Percentiles rank a stretch among this genome's conserved stretches.
These are phyloP conservation scores for Byssothecium circinans DNA, from an alignment of 2,329 filamentous ascomycete genomes.

Conservation along the genomic window DNA sequence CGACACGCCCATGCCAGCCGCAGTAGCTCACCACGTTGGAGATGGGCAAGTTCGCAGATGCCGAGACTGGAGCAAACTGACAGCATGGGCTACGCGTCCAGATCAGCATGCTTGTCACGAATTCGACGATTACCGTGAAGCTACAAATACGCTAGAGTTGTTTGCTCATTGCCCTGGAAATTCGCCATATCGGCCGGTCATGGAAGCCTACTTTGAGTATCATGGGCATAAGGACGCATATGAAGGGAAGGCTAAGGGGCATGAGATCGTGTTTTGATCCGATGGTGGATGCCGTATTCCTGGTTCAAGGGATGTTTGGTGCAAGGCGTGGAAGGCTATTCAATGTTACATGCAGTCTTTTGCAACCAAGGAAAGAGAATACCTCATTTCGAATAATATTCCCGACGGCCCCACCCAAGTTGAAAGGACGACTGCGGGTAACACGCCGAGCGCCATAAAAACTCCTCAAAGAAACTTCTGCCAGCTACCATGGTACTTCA, in stretches of 20 bases:
- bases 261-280: slow-evolving; percentile 19
- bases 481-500: too few relatives aligned
- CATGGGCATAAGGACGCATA: slow-evolving; percentile 40
- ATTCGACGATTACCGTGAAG: slow-evolving; percentile 41
- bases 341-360: too few relatives aligned
- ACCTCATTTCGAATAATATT: too few relatives aligned
- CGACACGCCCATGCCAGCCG: slow-evolving; percentile 40
- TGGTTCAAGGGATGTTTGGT: neutral
- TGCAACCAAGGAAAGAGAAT: too few relatives aligned
- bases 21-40: slow-evolving; percentile 24
- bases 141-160: slow-evolving; percentile 38
- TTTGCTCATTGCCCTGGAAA: slow-evolving; percentile 37
- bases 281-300: neutral
- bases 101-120: slow-evolving; percentile 37
- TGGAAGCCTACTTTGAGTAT: slow-evolving; percentile 36
- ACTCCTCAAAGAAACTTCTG: too few relatives aligned
- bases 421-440: too few relatives aligned
- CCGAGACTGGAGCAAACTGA: slow-evolving; percentile 37
- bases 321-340: too few relatives aligned
- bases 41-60: slow-evolving; percentile 35
- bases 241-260: slow-evolving; percentile 20
- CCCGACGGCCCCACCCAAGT: too few relatives aligned
- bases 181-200: slow-evolving; percentile 32
- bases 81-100: slow-evolving; percentile 32
- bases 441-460: too few relatives aligned